A percentile compares a stretch with the other conserved stretches of the same genome.
Conservation (phyloP, 2,329 filamentous ascomycete species). For the Fusarium austroafricanum region DNA sequence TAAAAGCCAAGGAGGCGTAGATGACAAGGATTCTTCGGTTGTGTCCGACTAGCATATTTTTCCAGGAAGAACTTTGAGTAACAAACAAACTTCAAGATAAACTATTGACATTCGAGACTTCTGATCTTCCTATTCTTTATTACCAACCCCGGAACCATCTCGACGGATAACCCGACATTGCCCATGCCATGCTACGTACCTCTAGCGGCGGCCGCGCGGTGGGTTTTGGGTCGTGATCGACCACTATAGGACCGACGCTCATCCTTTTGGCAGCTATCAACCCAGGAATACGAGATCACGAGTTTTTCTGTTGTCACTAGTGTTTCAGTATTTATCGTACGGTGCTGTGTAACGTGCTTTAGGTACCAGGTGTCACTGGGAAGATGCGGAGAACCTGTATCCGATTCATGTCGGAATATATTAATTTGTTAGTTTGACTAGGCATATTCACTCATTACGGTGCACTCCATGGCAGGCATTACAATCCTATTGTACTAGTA, state of each 20-base stretch:
- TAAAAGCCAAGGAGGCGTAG: not conserved
- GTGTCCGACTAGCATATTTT: slow-evolving; percentile 3
- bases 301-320: not conserved
- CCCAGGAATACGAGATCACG: not conserved
- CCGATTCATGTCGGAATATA: no score
- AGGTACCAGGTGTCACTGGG: accelerated
- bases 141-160: not conserved
- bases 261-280: no score
- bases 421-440: no score
- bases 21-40: not conserved
- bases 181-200: not conserved
- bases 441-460: no score
- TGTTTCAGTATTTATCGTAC: not conserved
- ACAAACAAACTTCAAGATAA: no score
- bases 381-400: not conserved
- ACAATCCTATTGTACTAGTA: no score
- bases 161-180: not conserved
- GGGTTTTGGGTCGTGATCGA: not conserved
- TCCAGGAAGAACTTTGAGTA: no score
- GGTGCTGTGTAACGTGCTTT: not conserved
- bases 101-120: accelerated
- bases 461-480: no score
- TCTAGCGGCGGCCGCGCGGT: not conserved
- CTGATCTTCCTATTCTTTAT: not conserved
- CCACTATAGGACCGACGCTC: not conserved